Evolutionary conservation across 139 green algal genomes (phyloP), one percentile per base, ranked within the genome.

Genomic region (Tetradesmus obliquus): DNA sequence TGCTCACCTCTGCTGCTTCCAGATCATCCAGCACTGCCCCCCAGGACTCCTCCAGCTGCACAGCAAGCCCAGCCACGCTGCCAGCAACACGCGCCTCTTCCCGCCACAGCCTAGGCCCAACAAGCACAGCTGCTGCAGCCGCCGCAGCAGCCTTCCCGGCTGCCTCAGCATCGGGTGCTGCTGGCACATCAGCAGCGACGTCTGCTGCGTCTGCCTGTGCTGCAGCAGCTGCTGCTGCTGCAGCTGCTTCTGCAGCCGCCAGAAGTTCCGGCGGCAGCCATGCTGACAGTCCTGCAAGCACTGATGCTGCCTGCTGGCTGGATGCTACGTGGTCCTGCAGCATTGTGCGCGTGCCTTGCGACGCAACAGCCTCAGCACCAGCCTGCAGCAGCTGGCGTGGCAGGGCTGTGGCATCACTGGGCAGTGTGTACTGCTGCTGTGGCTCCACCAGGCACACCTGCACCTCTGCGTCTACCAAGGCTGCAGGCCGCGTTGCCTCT

Each of bases 71-170:
- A 8, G 24, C 45, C 22, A 91, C 62, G n/a, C 76, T 91, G 55
- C 55, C 58, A 19, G 62, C 88, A 19, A 91, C 24, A 17, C 88
- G 76, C 4, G 76, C 76, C 76, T 91, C 88, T 20, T 91, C 88
- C 71, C 20, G 22, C 88, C 76, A 91, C 22, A 86, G 55, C 79
- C 66, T 22, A 57, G 55, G 51, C 45, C 80, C 80, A 72, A 84
- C 71, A 3, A 69, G 53, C 1, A 4, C 86, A 55, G 86, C 51
- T 54, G 69, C 53, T 71, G 86, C 66, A 55, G 86, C 86, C 45
- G 51, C 51, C 15, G 76, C 55, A 84, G 71, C 84, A 55, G 55
- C 57, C 22, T 57, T 2, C 62, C 45, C 79, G 13, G 71, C 87
- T 76, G 53, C 71, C 69, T 84, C 74, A 5, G 19, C 66, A n/a